Percentiles rank a stretch among this genome's conserved stretches.
These are phyloP conservation scores for Hemileccinum rubropunctum DNA, from an alignment of 768 basidiomycete species.

Conservation along the genomic window DNA sequence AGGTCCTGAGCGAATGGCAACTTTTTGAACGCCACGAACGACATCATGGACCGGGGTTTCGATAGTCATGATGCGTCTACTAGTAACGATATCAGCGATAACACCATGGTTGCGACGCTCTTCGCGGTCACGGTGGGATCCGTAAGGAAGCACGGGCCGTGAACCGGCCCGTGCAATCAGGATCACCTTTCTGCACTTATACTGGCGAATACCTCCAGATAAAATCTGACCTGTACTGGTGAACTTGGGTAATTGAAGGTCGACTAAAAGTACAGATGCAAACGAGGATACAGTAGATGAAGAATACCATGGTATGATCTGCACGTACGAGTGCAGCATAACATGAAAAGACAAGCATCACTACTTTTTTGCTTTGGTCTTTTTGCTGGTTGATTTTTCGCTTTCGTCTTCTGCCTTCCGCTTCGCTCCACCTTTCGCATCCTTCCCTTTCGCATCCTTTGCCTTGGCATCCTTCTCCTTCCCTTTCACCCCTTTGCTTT, in stretches of 20 bases:
- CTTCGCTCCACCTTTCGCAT: slow-evolving; percentile 12
- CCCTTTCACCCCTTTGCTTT: slow-evolving; percentile 43
- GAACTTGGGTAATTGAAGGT: no score
- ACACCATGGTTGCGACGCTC: no score
- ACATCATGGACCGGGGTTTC: neutral
- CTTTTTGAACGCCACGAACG: slow-evolving; percentile 10
- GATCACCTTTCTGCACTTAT: no score
- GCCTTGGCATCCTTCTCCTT: slow-evolving; percentile 43
- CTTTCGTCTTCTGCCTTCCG: slow-evolving; percentile 35
- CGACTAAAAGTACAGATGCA: slow-evolving; percentile 15
- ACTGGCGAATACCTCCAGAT: no score
- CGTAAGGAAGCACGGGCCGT: no score
- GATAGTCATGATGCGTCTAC: slow-evolving; percentile 13
- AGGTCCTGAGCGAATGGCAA: slow-evolving; percentile 52
- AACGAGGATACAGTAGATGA: slow-evolving; percentile 1
- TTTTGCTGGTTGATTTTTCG: slow-evolving; percentile 35
- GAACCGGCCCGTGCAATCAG: no score
- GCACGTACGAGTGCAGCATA: no score
- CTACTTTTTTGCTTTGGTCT: slow-evolving; percentile 38
- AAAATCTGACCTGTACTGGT: no score
- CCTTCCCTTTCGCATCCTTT: slow-evolving; percentile 49
- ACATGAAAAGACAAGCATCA: neutral
- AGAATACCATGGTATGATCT: no score
- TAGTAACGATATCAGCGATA: no score
- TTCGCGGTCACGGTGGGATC: no score